Base-by-base conservation (phyloP, 169 alveolate genomes). In the Eimeria sp. region DNA sequence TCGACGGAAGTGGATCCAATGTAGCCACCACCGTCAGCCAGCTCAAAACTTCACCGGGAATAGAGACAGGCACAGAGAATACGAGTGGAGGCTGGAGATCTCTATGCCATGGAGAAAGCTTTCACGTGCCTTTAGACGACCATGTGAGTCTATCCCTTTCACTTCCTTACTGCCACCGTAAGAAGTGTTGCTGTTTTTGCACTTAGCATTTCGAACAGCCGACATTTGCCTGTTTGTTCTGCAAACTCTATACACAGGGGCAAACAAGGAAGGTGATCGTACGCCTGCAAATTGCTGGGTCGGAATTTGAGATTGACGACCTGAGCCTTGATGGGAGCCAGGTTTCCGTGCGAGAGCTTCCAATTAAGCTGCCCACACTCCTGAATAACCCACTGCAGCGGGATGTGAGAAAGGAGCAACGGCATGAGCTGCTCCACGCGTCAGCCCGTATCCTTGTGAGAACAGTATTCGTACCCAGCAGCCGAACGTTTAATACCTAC, bases 381-480 rank as follows among this genome's bases (percentile, higher is more conserved):
- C 13, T 64, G 56, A 40, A 60, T 23, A 46, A 1, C 40, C 64
- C 82, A 10, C 54, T 27, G 43, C 46, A 18, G 23, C 46, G 82
- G 82, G 83, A 87, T 87, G 82, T 66, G 46, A 25, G 93, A 20
- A 87, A 46, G 18, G 64, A 46, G 52, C 60, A 60, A 60, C 78
- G 93, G 25, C 82, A 46, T 56, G 93, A 87, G 72, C 40, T 64
- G 68, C 93, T 87, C 30, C 66, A 40, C 56, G 30, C 93, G 11
- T 62, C 82, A 9, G 93, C 62, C n/a, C 72, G 96, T 37, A 62
- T 93, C 30, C 94, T 93, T 43, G 89, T 83, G 71, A 88, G 88
- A 18, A 93, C 96, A 8, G 91, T 71, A 27, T 93, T 93, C 37
- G n/a, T 83, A 18, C 85, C 93, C 23, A 80, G 80, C 60, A 88